These are phyloP conservation scores for Hirschfeldia incana DNA, from an alignment of 345 rosid genomes.

Conservation along the genomic window DNA sequence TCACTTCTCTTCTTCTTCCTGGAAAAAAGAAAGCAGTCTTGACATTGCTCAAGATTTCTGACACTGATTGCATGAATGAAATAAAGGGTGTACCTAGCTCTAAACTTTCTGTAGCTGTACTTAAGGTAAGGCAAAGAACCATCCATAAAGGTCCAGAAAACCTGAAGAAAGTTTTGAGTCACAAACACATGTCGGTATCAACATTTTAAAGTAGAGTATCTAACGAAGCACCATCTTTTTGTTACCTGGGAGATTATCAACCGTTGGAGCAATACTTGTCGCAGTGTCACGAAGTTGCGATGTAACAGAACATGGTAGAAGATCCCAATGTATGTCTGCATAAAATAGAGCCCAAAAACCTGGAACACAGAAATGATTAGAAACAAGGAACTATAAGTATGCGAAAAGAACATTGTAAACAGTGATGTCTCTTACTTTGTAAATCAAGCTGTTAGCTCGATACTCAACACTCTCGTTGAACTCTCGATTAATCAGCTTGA, in stretches of 20 bases:
- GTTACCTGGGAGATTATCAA: constrained; percentile 68
- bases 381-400: not conserved
- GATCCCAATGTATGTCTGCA: constrained; percentile 93
- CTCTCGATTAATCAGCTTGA: constrained; percentile 75
- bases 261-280: constrained; percentile 77
- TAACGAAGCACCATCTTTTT: not conserved
- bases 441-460: constrained; percentile 83
- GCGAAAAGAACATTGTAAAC: not conserved
- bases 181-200: not conserved
- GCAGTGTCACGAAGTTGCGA: constrained; percentile 78
- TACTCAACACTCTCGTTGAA: constrained; percentile 67
- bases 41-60: not conserved
- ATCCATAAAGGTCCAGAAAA: constrained; percentile 74
- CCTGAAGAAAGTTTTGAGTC: constrained; percentile 45
- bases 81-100: constrained; percentile 56
- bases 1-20: constrained; percentile 64
- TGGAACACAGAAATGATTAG: constrained; percentile 38
- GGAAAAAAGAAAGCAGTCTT: constrained; percentile 18
- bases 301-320: constrained; percentile 93
- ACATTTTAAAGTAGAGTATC: constrained; percentile 5
- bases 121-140: constrained; percentile 77
- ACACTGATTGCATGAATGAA: constrained; percentile 5
- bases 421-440: constrained; percentile 58
- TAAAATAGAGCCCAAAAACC: constrained; percentile 94
- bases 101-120: constrained; percentile 73